Evolutionary conservation across 176 grass and related monocot species (phyloP).

Genomic region (Bolboschoenus planiculmis): DNA sequence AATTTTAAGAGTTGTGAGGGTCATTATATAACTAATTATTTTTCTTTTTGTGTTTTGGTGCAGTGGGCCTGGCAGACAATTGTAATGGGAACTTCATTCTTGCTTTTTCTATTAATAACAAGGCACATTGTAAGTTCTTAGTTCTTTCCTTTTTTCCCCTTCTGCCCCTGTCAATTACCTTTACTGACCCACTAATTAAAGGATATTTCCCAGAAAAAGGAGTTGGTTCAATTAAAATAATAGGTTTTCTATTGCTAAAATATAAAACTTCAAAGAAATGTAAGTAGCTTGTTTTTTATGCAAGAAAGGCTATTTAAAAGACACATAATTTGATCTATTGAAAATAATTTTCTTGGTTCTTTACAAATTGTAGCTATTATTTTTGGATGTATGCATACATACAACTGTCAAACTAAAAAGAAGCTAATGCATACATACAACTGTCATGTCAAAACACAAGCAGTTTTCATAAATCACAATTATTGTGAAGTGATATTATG

Average conservation of each 20-base stretch:
- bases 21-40: not conserved
- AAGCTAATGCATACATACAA: not conserved
- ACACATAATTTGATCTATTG: not conserved
- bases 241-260: not conserved
- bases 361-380: too few relatives aligned
- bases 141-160: not conserved
- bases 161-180: not conserved
- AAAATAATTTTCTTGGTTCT: not conserved
- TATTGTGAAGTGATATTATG: not conserved
- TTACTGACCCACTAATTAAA: slow-evolving; percentile 13
- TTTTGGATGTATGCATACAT: not conserved
- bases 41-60: not conserved
- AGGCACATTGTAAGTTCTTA: slow-evolving; percentile 78
- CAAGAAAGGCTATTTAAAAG: not conserved
- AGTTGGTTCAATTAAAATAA: not conserved
- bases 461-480: not conserved
- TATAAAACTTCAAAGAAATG: not conserved
- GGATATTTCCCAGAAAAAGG: slow-evolving; percentile 4
- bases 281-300: not conserved
- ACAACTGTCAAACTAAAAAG: not conserved
- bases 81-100: slow-evolving; percentile 76
- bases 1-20: not conserved
- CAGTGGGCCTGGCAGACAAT: slow-evolving; percentile 97
- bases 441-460: not conserved
- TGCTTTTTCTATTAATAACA: slow-evolving; percentile 64